Evolutionary conservation across 1,284 basidiomycete species (phyloP), one percentile per base, ranked within the genome.

Genomic region (Boletus calvinii): DNA sequence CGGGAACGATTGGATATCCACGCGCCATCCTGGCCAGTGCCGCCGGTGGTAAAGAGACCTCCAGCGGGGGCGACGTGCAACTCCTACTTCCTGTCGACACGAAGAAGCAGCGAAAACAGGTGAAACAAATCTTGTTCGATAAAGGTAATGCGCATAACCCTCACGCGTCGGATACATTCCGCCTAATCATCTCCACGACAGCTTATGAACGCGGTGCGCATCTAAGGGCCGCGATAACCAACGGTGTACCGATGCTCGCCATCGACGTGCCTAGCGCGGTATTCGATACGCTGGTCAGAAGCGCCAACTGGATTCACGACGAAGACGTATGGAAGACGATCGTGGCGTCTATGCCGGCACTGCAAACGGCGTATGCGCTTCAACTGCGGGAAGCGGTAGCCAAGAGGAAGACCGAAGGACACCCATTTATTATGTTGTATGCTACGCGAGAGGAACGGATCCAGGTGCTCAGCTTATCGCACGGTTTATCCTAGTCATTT

Each of bases 311-410:
- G 89, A 68, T 90, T 24, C 77, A 77, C 2, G 86, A 88, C 55
- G 89, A 92, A 52, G 87, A 90, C 17, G 72, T 75, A 0, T 90
- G 89, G 85, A 84, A 83, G 66, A 56, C 72, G 4, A 75, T 90
- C 37, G 62, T 77, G 5, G 69, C 75, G 0, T 67, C 69, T 13
- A 84, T 89, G 62, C 79, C 83, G 0, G 72, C 77, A 20, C 74
- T 79, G 40, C 78, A 81, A 49, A 71, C 77, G 7, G 75, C 76
- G 3, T 87, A 89, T 62, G 82, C 83, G 0, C 66, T 77, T 38
- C 83, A 87, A 57, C 70, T 91, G 11, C 77, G 85, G 17, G 88
- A 90, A 34, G 78, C 84, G 2, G 77, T 81, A 3, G 66, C 72
- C 22, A 83, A 78, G 60, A 77, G 79, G 43, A 87, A 82, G 61